phyloP scores from a whole-genome alignment of 495 filamentous ascomycete species.

The Aspergillus haitiensis region DNA sequence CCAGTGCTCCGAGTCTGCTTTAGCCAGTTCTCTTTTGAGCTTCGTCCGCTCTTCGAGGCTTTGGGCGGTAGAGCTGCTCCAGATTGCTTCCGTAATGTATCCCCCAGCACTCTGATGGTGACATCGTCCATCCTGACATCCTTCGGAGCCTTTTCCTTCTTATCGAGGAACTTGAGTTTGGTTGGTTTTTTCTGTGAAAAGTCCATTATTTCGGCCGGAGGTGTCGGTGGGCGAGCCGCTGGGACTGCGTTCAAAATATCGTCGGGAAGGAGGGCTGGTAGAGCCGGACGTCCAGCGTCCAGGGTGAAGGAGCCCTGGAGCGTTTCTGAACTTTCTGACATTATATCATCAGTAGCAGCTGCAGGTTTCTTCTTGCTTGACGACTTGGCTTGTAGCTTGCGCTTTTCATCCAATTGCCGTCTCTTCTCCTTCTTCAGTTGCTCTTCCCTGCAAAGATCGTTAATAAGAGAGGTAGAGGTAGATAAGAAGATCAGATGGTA shows the following conservation, averaged over 20 bases:
- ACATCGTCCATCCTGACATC: conserved; percentile 54
- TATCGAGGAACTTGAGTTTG: conserved; percentile 54
- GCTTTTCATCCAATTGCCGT: conserved; percentile 47
- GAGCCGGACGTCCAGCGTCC: conserved; percentile 37
- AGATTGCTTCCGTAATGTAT: conserved; percentile 32
- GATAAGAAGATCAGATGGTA: conserved; percentile 4
- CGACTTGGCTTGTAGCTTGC: conserved; percentile 50
- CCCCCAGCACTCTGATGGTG: conserved; percentile 53
- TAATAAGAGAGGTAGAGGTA: conserved; percentile 16
- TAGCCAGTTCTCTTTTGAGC: conserved; percentile 52
- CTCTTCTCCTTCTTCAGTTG: conserved; percentile 48
- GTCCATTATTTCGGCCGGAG: conserved; percentile 33
- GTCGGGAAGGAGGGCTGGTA: conserved; percentile 54
- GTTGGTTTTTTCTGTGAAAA: conserved; percentile 37
- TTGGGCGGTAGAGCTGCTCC: conserved; percentile 49
- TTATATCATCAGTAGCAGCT: conserved; percentile 34
- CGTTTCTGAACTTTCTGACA: conserved; percentile 45
- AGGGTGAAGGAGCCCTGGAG: conserved; percentile 44
- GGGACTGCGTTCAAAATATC: conserved; percentile 54
- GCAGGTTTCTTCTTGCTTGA: conserved; percentile 35
- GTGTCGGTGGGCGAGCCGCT: conserved; percentile 39
- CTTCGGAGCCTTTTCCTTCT: conserved; percentile 52
- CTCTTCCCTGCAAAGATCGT: conserved; percentile 38
- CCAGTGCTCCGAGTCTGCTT: conserved; percentile 39
- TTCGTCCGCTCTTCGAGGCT: conserved; percentile 46